Percentiles rank a stretch among this genome's conserved stretches.
Evolutionary conservation across 371 early-diverging fungal genomes (phyloP).

Genomic region (Cokeromyces recurvatus): DNA sequence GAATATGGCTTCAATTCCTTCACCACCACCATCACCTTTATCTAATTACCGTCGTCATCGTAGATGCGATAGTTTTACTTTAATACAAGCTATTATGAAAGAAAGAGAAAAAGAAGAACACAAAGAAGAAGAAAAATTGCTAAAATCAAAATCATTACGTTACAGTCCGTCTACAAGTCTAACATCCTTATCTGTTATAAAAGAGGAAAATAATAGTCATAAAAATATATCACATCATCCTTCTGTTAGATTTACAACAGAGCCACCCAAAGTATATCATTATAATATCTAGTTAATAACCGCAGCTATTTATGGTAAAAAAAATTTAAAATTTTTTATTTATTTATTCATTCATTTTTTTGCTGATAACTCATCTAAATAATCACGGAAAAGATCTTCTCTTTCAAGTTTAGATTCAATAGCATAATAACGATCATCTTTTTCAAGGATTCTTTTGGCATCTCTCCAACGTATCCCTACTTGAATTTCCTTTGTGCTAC

Average conservation of each 20-base stretch:
- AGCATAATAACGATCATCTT: slow-evolving; percentile 53
- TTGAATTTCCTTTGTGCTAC: slow-evolving; percentile 40
- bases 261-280: slow-evolving; percentile 32
- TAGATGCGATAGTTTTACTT: slow-evolving; percentile 31
- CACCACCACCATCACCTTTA: background rate
- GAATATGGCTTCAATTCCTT: slow-evolving; percentile 6
- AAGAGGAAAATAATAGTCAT: background rate
- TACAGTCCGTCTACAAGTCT: slow-evolving; percentile 5
- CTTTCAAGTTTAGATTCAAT: slow-evolving; percentile 49
- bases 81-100: slow-evolving; percentile 34
- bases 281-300: background rate
- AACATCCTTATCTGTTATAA: no score
- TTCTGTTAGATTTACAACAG: slow-evolving; percentile 36
- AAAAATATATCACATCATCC: slow-evolving; percentile 12
- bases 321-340: no score
- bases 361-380: slow-evolving; percentile 35
- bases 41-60: slow-evolving; percentile 11
- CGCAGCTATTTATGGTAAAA: no score
- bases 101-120: slow-evolving; percentile 31
- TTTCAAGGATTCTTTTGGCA: slow-evolving; percentile 48
- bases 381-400: slow-evolving; percentile 63
- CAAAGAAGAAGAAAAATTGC: background rate
- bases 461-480: slow-evolving; percentile 55
- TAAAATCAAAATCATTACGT: slow-evolving; percentile 1
- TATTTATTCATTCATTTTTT: background rate